phyloP scores from a whole-genome alignment of 2,329 filamentous ascomycete genomes.

The Colletotrichum sp. region DNA sequence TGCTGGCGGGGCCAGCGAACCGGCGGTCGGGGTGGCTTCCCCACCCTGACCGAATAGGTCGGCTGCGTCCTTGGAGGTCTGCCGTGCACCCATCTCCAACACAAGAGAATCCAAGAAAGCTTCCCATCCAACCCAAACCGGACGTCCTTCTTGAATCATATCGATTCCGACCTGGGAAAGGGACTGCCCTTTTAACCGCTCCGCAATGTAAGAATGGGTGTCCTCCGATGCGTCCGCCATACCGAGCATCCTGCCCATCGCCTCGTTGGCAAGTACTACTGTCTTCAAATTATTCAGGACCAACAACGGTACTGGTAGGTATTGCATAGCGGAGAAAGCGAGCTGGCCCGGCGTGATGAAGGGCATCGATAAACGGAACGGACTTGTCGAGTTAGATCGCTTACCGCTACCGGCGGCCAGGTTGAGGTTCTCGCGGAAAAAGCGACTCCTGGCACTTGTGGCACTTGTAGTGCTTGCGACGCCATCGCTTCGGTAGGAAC shows the following conservation, averaged over 20 bases:
- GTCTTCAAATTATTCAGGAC: conserved; percentile 73
- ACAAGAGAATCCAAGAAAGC: conserved; percentile 60
- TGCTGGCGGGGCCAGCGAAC: conserved; percentile 22
- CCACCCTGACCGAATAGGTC: conserved; percentile 24
- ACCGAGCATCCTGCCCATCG: conserved; percentile 73
- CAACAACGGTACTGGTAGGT: conserved; percentile 74
- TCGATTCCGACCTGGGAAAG: conserved; percentile 76
- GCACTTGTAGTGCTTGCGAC: conserved; percentile 13
- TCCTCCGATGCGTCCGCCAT: conserved; percentile 47
- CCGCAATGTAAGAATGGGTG: conserved; percentile 51
- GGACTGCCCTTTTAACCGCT: conserved; percentile 68
- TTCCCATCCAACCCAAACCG: conserved; percentile 65
- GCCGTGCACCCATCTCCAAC: conserved; percentile 41
- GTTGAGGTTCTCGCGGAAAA: conserved; percentile 35
- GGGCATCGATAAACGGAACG: conserved; percentile 47
- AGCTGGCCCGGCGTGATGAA: conserved; percentile 56
- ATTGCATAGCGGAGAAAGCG: conserved; percentile 73
- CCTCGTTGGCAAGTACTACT: conserved; percentile 75
- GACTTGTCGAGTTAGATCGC: conserved; percentile 40
- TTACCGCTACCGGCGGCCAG: conserved; percentile 22
- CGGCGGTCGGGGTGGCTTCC: conserved; percentile 42
- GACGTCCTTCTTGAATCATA: conserved; percentile 70
- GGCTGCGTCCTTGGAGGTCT: conserved; percentile 15
- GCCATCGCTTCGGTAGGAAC: not conserved
- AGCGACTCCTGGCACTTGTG: conserved; percentile 33